Base-by-base conservation (phyloP, 2,329 filamentous ascomycete genomes). In the Aureobasidium vineae region DNA sequence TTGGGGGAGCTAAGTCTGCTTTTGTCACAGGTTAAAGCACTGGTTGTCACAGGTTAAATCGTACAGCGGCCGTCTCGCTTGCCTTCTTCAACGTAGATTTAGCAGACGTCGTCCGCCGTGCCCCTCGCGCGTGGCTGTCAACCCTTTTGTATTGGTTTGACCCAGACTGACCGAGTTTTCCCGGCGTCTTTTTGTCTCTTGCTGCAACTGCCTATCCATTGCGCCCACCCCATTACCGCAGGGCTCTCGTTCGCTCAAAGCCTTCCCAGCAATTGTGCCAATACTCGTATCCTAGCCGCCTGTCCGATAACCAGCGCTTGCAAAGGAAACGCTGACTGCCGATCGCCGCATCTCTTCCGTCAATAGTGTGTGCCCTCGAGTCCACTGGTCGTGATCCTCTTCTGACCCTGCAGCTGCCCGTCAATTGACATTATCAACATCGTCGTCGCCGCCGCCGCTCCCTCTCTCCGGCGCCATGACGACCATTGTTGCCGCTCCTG, bases 401-500 rank as follows among this genome's bases (percentile, higher is more conserved):
- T 59, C 64, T 57, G 36, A 52, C 53, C 64, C 64, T 66, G 64
- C 53, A 59, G 53, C 43, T 49, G 63, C 63, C 61, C 61, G 49
- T 28, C 61, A 43, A 57, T 56, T 41, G 21, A 38, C 63, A 65
- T 21, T 50, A 38, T 47, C 38, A 38, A 13, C 45, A 53, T 47
- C 47, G n/a, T 64, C 36, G n/a, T 40, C 61, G 33, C 7, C 38
- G 49, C 21, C 61, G 56, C 43, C 43, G 31, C 52, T 21, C 23
- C 36, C 41, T 21, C 33, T 19, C 11, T 23, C 41, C 38, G 38
- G 56, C 65, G 74, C 72, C 74, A 82, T 82, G 80, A 80, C 79
- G 67, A 80, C 80, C 71, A 78, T 78, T 69, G 75, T 82, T 74
- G 80, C 79, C 69, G 76, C 77, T 70, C 77, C 79, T 70, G 78